Conservation (phyloP, 148 eudicot genomes). For the Silene latifolia region DNA sequence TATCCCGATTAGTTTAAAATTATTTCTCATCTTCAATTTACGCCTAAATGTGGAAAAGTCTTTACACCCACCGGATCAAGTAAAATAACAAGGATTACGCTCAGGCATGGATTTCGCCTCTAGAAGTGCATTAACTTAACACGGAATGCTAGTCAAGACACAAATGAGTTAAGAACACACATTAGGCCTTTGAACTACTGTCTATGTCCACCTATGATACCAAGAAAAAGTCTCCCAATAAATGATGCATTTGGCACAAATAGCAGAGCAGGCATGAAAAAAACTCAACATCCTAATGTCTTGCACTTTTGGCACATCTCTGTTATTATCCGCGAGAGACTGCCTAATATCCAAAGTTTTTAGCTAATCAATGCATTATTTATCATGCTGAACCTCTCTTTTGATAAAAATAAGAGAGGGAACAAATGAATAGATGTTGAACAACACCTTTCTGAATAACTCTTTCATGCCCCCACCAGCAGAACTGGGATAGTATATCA, state of each 20-base stretch:
- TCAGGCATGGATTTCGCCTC: not conserved
- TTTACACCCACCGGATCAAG: not conserved
- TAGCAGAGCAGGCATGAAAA: not conserved
- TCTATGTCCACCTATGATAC: too few relatives aligned
- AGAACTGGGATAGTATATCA: conserved; percentile 97
- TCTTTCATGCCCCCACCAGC: conserved; percentile 99
- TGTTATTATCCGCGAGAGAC: not conserved
- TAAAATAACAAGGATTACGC: not conserved
- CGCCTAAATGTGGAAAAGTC: not conserved
- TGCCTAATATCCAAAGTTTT: not conserved
- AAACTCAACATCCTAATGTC: not conserved
- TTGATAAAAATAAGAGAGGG: not conserved
- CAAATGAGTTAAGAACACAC: not conserved
- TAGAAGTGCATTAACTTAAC: not conserved
- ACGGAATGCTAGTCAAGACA: too few relatives aligned
- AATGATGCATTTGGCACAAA: not conserved
- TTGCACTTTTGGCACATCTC: not conserved
- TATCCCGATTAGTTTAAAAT: not conserved
- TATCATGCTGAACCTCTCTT: not conserved
- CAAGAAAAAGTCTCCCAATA: not conserved
- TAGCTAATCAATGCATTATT: not conserved
- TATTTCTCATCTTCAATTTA: not conserved
- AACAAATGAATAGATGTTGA: not conserved
- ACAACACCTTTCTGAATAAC: conserved; percentile 83
- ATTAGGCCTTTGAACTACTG: not conserved